A percentile compares a stretch with the other conserved stretches of the same genome.
phyloP scores from a whole-genome alignment of 2,329 filamentous ascomycete species.

The Trichoderma brevicompactum region DNA sequence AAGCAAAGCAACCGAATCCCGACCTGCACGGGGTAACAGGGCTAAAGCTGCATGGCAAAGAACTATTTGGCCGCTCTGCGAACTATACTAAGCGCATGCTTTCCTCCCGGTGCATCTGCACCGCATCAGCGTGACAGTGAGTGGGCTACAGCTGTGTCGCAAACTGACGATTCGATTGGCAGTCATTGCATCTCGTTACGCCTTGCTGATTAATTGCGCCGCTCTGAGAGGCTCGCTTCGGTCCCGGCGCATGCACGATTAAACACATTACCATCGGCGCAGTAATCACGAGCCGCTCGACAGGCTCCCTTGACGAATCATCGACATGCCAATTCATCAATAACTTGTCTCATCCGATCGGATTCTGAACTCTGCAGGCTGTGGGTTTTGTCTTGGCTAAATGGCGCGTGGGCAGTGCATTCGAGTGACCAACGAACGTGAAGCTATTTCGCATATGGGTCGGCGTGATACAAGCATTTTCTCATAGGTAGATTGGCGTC shows the following conservation, averaged over 20 bases:
- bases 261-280: constrained; percentile 8
- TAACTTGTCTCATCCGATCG: background rate
- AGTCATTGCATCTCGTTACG: constrained; percentile 17
- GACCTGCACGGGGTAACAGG: constrained; percentile 1
- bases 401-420: constrained; percentile 6
- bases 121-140: constrained; percentile 3
- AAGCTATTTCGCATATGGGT: constrained; percentile 15
- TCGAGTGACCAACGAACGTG: constrained; percentile 25
- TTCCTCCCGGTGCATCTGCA: background rate
- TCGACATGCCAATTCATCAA: constrained; percentile 13
- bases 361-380: background rate
- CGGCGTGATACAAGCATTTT: constrained; percentile 19
- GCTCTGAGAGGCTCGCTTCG: constrained; percentile 40
- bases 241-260: constrained; percentile 19
- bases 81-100: constrained; percentile 2
- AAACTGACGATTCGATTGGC: constrained; percentile 16
- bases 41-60: constrained; percentile 13
- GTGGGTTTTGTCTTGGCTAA: constrained; percentile 14
- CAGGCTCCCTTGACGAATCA: constrained; percentile 22
- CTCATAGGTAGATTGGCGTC: constrained; percentile 15
- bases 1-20: constrained; percentile 9
- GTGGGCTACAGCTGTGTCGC: constrained; percentile 8
- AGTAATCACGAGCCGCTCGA: constrained; percentile 9
- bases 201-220: constrained; percentile 44
- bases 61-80: background rate